Base-by-base conservation (phyloP, 2,329 filamentous ascomycete species). In the Verticillium nonalfalfae region DNA sequence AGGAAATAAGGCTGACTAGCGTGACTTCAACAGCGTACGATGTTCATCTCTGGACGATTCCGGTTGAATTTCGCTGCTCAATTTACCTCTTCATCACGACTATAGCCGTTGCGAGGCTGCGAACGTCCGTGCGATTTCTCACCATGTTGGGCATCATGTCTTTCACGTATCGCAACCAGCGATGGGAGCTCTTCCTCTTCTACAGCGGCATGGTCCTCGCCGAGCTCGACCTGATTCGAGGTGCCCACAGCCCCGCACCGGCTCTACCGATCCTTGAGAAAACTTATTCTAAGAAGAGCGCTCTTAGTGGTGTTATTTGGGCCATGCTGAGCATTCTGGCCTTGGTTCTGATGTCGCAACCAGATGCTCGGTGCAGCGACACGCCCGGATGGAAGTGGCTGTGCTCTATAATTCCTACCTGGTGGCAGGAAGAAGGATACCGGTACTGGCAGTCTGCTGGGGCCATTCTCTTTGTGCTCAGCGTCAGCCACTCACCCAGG, bases 11-110 rank as follows among this genome's bases (percentile, higher is more conserved):
- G 9, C 11, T 13, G 7, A 52, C 45, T 52, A 31, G 26, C 26
- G 26, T 5, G 18, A 52, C 45, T 4, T 52, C 18, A 4, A 7
- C 59, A 70, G 75, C 71, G 26, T 84, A 85, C 66, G 83, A 86
- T 66, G 77, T 83, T 33, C 85, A 87, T 64, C 71, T 87, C 31
- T 87, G 85, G 85, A 87, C 85, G 5, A 86, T 87, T 54, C 84
- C 85, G 2, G 78, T 85, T 56, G 85, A 87, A 69, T 85, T 84
- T 67, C 77, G 81, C 62, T 83, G 80, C 69, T 85, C 82, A 2
- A 78, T 87, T 69, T 76, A 83, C 62, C 76, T 87, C 10, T 87
- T 86, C 69, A 71, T 86, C 7, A 75, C 78, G 13, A 71, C 85
- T 26, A 62, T 85, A 4, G 83, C 77, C 21, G 77, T 81, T 10